Base-by-base conservation (phyloP, 2,329 filamentous ascomycete genomes). In the Blastomyces emzantsi region DNA sequence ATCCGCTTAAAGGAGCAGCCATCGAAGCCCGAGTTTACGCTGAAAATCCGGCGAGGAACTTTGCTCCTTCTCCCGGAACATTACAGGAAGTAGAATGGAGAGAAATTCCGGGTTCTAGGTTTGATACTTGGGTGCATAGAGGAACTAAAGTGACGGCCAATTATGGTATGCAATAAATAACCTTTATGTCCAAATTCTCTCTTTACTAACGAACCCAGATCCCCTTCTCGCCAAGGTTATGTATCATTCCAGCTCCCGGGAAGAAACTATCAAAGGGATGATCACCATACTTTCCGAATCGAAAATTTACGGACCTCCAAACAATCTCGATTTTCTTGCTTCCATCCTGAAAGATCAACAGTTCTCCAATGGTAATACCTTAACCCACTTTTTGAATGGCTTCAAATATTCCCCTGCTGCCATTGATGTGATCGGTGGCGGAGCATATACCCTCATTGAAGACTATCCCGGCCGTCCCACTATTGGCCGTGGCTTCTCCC, bases 91-190 rank as follows among this genome's bases (percentile, higher is more conserved):
- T 88, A 0, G 68, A 78, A 19, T 87, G 84, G 79, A 78, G 82
- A n/a, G 69, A 78, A 15, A 70, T 78, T 0, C 67, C 77, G 0
- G 77, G 77, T 4, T 76, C 80, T 30, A 79, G 86, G 4, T 79
- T 89, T 33, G 86, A 89, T 67, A 87, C 85, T 0, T 88, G 85
- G 85, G 78, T 87, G 1, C 78, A 81, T 62, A 81, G 80, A 1
- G 85, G 85, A 6, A 80, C 81, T 2, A 80, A 77, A 2, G 78
- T 88, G 49, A 82, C 82, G 5, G 79, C 84, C 1, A 78, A 83
- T 64, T 87, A 86, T 62, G 83, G 83, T 75, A 71, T 65, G 67
- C 66, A 66, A 2, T 66, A 69, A 51, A 67, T 36, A 36, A 9
- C 67, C 15, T 36, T 49, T 11, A 45, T 25, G 17, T 54, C 54